phyloP scores from a whole-genome alignment of 2,329 filamentous ascomycete genomes.

The Botrytis fabae region DNA sequence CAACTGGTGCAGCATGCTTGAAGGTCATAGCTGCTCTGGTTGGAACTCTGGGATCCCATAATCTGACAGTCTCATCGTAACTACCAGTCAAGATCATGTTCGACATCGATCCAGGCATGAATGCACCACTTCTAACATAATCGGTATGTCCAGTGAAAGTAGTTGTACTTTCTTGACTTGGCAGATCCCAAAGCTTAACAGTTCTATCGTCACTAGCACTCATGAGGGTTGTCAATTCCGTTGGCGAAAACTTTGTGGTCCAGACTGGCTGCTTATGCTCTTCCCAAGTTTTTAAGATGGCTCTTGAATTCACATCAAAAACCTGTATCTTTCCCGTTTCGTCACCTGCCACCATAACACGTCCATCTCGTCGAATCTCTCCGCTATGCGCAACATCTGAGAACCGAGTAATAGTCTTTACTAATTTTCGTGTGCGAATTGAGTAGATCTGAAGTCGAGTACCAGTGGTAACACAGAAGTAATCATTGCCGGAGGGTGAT shows the following conservation, averaged over 20 bases:
- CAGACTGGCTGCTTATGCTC: slow-evolving; percentile 94
- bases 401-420: slow-evolving; percentile 94
- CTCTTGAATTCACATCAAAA: slow-evolving; percentile 85
- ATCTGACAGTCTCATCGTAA: slow-evolving; percentile 88
- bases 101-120: slow-evolving; percentile 70
- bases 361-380: slow-evolving; percentile 83
- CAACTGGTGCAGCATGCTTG: slow-evolving; percentile 87
- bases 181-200: slow-evolving; percentile 91
- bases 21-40: slow-evolving; percentile 81
- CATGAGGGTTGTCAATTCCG: slow-evolving; percentile 82
- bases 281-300: slow-evolving; percentile 93
- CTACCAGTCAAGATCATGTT: slow-evolving; percentile 84
- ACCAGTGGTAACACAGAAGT: slow-evolving; percentile 93
- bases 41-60: slow-evolving; percentile 87
- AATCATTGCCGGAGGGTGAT: slow-evolving; percentile 56
- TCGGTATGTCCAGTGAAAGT: slow-evolving; percentile 86
- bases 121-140: slow-evolving; percentile 85
- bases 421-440: slow-evolving; percentile 82
- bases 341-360: slow-evolving; percentile 87
- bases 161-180: slow-evolving; percentile 71
- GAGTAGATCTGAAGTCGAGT: slow-evolving; percentile 93
- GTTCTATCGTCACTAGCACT: slow-evolving; percentile 91
- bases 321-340: slow-evolving; percentile 92
- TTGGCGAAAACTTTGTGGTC: slow-evolving; percentile 87
- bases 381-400: slow-evolving; percentile 87